Base-by-base conservation (phyloP, 2,329 filamentous ascomycete species). In the Tolypocladium inflatum region DNA sequence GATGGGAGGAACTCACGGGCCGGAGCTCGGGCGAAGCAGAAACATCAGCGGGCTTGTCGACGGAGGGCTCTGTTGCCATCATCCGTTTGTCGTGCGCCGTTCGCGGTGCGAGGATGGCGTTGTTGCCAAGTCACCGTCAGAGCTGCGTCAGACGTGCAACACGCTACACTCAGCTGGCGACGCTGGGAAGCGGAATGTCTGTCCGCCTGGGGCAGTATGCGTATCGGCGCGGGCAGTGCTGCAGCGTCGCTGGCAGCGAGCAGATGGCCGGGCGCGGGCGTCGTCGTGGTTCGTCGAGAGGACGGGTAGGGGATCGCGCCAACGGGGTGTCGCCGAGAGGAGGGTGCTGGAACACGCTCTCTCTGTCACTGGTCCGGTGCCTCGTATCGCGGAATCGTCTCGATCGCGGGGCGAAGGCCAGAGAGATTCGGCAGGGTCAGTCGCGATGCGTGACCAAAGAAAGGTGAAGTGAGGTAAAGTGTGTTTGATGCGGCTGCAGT, bases 11-110 rank as follows among this genome's bases (percentile, higher is more conserved):
- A 58, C 59, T 74, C 65, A 81, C 79, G 66, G 72, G 73, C 70
- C 75, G 72, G 64, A 73, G 66, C 65, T 76, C 73, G 67, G 74
- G 71, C 67, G 74, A 74, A 70, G 75, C 71, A 75, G 78, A 75
- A 74, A 77, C 78, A 79, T 80, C 78, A 72, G 77, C 77, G 73
- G 76, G 74, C 74, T 73, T 78, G 68, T 78, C 73, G 71, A 76
- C 74, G 70, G 77, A 76, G 76, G 78, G 77, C 80, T 82, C 82
- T 78, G 80, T 80, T 79, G 81, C 82, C 82, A 85, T 85, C 80
- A 82, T 85, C 80, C 81, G 80, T 52, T 79, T 73, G 74, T 76
- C 59, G 68, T 70, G 66, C 69, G 68, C 70, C 67, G 65, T 67
- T 70, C 63, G 63, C 61, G 62, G 62, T 67, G 64, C 64, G 63